Percentiles rank a stretch among this genome's conserved stretches.
phyloP scores from a whole-genome alignment of 1,139 yeast genomes.

The Geotrichum klebahnii region DNA sequence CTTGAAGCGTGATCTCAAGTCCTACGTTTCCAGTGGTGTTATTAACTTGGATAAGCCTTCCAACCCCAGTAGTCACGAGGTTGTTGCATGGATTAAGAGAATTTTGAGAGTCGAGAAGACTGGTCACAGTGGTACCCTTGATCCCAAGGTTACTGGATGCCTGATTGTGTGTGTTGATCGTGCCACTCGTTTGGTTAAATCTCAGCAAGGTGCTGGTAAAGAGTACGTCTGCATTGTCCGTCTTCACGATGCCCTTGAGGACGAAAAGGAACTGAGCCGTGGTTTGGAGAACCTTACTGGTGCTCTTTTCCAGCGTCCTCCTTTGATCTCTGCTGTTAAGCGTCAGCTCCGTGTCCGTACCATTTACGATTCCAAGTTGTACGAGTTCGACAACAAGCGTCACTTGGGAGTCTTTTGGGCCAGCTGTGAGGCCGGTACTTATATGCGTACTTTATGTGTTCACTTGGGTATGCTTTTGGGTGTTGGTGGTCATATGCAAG shows the following conservation, averaged over 20 bases:
- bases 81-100: slow-evolving; percentile 98
- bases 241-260: slow-evolving; percentile 87
- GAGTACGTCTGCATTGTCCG: slow-evolving; percentile 97
- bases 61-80: slow-evolving; percentile 97
- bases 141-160: slow-evolving; percentile 94
- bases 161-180: slow-evolving; percentile 95
- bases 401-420: slow-evolving; percentile 99
- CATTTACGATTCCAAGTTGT: slow-evolving; percentile 89
- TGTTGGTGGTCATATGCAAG: slow-evolving; percentile 99
- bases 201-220: slow-evolving; percentile 99
- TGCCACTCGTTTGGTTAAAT: slow-evolving; percentile 95
- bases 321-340: slow-evolving; percentile 96
- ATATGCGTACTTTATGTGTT: slow-evolving; percentile 98
- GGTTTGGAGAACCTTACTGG: slow-evolving; percentile 92
- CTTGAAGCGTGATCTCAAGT: slow-evolving; percentile 84
- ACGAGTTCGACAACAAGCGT: slow-evolving; percentile 95
- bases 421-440: slow-evolving; percentile 98
- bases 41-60: slow-evolving; percentile 97
- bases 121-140: slow-evolving; percentile 98
- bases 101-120: slow-evolving; percentile 93
- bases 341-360: slow-evolving; percentile 98
- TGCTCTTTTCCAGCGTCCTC: slow-evolving; percentile 98
- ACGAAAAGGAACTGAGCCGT: slow-evolving; percentile 84
- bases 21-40: slow-evolving; percentile 89
- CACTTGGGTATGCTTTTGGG: slow-evolving; percentile 97